phyloP scores from a whole-genome alignment of 75 land plant genomes.

The Cupressus sempervirens region DNA sequence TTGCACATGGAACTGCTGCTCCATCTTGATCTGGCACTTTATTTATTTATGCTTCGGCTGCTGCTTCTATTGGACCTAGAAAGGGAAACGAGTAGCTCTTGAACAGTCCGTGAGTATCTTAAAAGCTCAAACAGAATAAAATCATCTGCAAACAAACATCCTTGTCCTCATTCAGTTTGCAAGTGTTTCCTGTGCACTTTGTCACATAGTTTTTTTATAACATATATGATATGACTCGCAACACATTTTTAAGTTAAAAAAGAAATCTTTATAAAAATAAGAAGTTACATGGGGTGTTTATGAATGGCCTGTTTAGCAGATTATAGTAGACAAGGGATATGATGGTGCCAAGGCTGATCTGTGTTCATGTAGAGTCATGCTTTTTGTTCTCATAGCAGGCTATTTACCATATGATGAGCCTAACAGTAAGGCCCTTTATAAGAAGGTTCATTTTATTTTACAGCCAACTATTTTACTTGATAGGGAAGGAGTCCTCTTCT shows the following conservation, averaged over 20 bases:
- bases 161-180: too few relatives aligned
- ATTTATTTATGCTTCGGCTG: too few relatives aligned
- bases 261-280: not conserved
- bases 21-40: too few relatives aligned
- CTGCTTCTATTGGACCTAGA: too few relatives aligned
- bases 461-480: not conserved
- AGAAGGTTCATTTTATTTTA: constrained; percentile 8
- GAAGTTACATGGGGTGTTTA: not conserved
- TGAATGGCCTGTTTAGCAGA: not conserved
- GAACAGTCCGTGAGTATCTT: too few relatives aligned
- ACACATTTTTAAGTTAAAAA: not conserved
- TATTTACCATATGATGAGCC: constrained; percentile 28
- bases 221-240: not conserved
- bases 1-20: too few relatives aligned
- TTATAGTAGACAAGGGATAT: constrained; percentile 26
- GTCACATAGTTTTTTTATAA: not conserved
- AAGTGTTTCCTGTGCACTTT: not conserved
- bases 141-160: too few relatives aligned
- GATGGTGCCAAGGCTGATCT: constrained; percentile 32
- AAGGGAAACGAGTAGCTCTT: too few relatives aligned
- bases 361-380: constrained; percentile 29
- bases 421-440: constrained; percentile 18
- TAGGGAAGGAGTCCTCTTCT: not conserved
- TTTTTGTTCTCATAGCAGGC: constrained; percentile 26
- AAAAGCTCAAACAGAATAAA: too few relatives aligned